Evolutionary conservation across 768 basidiomycete genomes (phyloP).

Genomic region (Lactarius indigo): DNA sequence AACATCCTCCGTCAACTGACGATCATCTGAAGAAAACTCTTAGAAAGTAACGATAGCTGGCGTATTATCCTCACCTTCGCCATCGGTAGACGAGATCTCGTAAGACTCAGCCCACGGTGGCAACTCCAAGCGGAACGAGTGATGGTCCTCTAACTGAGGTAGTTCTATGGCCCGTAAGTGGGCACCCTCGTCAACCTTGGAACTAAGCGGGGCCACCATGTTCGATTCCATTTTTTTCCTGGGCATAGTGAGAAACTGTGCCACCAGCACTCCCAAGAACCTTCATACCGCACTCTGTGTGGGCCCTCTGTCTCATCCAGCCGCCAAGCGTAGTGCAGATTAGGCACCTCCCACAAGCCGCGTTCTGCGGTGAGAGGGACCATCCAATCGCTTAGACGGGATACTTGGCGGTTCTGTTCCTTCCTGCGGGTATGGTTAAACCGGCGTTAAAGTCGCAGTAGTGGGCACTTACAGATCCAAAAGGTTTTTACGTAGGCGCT

Average conservation of each 20-base stretch:
- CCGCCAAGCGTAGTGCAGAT: slow-evolving; percentile 56
- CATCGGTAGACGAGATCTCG: slow-evolving; percentile 59
- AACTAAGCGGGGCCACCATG: slow-evolving; percentile 42
- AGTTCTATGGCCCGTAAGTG: slow-evolving; percentile 48
- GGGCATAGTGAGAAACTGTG: slow-evolving; percentile 2
- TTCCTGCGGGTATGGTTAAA: slow-evolving; percentile 44
- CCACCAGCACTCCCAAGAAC: background rate
- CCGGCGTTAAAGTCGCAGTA: background rate
- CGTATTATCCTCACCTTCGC: slow-evolving; percentile 45
- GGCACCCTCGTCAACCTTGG: slow-evolving; percentile 45
- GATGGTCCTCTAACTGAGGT: slow-evolving; percentile 49
- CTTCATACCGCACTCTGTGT: slow-evolving; percentile 68
- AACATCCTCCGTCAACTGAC: slow-evolving; percentile 67
- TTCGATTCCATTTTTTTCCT: slow-evolving; percentile 79
- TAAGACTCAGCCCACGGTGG: slow-evolving; percentile 75
- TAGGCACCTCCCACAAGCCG: slow-evolving; percentile 72
- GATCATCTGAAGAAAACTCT: slow-evolving; percentile 36
- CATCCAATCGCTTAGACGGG: slow-evolving; percentile 57
- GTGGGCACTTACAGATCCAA: slow-evolving; percentile 60
- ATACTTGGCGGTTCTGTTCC: slow-evolving; percentile 70
- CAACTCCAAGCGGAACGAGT: slow-evolving; percentile 52
- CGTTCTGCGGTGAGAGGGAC: slow-evolving; percentile 66
- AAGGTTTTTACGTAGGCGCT: slow-evolving; percentile 64
- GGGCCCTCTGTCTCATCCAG: slow-evolving; percentile 93
- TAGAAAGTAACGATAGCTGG: background rate